A percentile compares a stretch with the other conserved stretches of the same genome.
Conservation (phyloP, 1,284 basidiomycete species). For the Chalciporus sp. region DNA sequence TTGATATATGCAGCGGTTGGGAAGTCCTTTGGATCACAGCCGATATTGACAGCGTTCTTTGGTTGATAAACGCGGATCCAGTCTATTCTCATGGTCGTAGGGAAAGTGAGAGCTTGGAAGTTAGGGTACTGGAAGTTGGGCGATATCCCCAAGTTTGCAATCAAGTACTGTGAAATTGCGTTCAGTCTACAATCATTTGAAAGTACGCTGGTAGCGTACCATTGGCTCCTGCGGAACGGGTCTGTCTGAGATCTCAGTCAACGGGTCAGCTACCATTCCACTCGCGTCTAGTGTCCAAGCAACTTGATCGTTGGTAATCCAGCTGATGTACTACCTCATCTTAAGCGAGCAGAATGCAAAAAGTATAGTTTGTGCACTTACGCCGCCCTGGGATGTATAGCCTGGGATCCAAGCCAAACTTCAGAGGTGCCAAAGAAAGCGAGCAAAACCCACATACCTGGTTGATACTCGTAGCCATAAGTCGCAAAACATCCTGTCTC, state of each 20-base stretch:
- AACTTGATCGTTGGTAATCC: constrained; percentile 66
- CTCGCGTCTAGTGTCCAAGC: constrained; percentile 79
- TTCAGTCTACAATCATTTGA: constrained; percentile 2
- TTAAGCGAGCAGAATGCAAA: constrained; percentile 10
- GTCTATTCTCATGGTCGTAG: constrained; percentile 74
- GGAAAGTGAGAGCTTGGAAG: constrained; percentile 67
- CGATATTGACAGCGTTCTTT: constrained; percentile 66
- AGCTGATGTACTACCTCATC: constrained; percentile 70
- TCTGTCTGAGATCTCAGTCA: constrained; percentile 70
- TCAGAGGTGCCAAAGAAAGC: constrained; percentile 21
- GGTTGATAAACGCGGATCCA: constrained; percentile 86
- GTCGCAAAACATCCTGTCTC: constrained; percentile 42
- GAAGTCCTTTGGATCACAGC: constrained; percentile 80
- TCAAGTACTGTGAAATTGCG: constrained; percentile 57
- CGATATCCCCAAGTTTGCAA: constrained; percentile 84
- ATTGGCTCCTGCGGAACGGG: constrained; percentile 85
- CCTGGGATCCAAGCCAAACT: constrained; percentile 27
- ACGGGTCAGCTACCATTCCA: constrained; percentile 70
- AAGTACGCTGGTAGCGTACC: constrained; percentile 42
- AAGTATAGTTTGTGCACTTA: constrained; percentile 33
- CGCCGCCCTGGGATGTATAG: constrained; percentile 23
- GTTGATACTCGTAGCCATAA: constrained; percentile 59
- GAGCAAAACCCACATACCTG: constrained; percentile 34
- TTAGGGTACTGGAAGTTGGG: constrained; percentile 75
- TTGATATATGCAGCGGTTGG: constrained; percentile 81